These are phyloP conservation scores for Brassica hybrid DNA, from an alignment of 441 rosid species.

Conservation along the genomic window DNA sequence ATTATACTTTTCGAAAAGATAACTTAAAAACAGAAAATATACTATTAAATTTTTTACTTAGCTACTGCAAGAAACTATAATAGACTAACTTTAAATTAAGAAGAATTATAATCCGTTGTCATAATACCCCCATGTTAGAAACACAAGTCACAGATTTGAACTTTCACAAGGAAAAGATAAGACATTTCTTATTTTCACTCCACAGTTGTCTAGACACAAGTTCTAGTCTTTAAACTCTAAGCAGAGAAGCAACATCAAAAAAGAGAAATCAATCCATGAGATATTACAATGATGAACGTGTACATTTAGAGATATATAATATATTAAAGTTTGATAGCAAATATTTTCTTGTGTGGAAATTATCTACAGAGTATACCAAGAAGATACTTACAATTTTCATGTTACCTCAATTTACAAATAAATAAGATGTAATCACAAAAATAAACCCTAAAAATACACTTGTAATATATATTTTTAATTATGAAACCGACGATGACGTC, in stretches of 20 bases:
- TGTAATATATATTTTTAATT: neutral
- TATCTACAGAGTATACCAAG: neutral
- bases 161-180: neutral
- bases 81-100: neutral
- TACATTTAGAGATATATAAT: neutral
- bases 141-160: neutral
- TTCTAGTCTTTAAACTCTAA: neutral
- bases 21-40: neutral
- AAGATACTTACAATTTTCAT: neutral
- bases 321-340: neutral
- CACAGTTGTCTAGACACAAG: neutral
- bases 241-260: neutral
- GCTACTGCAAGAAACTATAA: neutral
- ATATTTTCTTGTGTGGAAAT: neutral
- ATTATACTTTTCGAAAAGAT: neutral
- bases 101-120: neutral
- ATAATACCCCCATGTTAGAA: neutral
- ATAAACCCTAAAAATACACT: neutral
- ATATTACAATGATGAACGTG: neutral
- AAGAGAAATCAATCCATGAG: neutral
- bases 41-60: neutral
- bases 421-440: neutral
- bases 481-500: neutral
- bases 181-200: neutral
- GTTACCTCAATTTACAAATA: neutral